A percentile compares a stretch with the other conserved stretches of the same genome.
Conservation (phyloP, 345 rosid species). For the Eutrema heterophyllum region DNA sequence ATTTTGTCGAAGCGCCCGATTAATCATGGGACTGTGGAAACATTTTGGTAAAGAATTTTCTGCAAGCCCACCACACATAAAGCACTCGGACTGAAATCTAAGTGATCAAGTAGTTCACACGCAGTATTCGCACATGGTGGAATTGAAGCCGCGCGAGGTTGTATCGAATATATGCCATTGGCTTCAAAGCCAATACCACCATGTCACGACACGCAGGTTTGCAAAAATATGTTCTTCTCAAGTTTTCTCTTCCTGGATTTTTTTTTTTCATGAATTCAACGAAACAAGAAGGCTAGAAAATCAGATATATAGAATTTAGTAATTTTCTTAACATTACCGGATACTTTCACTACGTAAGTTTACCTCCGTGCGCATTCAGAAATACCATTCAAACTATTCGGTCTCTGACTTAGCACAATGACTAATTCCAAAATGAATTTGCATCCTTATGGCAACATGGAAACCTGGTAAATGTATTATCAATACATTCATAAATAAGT, state of each 20-base stretch:
- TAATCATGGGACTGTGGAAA: not conserved
- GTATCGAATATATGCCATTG: not conserved
- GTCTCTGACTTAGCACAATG: slow-evolving; percentile 3
- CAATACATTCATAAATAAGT: not conserved
- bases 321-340: not conserved
- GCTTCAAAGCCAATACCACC: not conserved
- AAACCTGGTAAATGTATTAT: not conserved
- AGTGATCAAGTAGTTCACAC: too few relatives aligned
- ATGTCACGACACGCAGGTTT: not conserved
- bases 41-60: not conserved
- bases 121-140: too few relatives aligned
- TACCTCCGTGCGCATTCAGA: not conserved
- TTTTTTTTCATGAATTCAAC: not conserved
- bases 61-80: not conserved
- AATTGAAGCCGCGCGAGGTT: not conserved
- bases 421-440: not conserved
- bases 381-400: not conserved
- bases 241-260: not conserved
- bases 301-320: not conserved
- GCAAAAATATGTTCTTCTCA: not conserved
- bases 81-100: too few relatives aligned
- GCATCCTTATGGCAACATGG: not conserved
- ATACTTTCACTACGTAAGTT: not conserved
- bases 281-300: not conserved
- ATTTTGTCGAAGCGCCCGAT: too few relatives aligned